A percentile compares a stretch with the other conserved stretches of the same genome.
phyloP scores from a whole-genome alignment of 108 stramenopile genomes.

The Stephanodiscus triporus region DNA sequence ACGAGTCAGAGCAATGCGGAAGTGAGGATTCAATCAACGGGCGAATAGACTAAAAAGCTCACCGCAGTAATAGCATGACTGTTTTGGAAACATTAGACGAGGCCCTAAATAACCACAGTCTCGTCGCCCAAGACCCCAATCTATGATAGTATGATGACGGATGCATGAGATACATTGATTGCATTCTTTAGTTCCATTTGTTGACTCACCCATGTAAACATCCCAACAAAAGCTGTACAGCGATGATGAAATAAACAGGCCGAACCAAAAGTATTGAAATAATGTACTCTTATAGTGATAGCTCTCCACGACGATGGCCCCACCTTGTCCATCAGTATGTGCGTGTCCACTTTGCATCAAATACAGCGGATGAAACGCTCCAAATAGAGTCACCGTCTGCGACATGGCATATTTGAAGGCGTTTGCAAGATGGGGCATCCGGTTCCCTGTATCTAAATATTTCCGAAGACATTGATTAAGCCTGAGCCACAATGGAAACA shows the following conservation, averaged over 20 bases:
- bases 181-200: no score
- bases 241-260: constrained; percentile 75
- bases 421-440: constrained; percentile 88
- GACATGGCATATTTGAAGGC: constrained; percentile 90
- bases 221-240: constrained; percentile 90
- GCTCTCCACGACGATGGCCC: constrained; percentile 1
- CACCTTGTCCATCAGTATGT: constrained; percentile 14
- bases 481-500: constrained; percentile 85
- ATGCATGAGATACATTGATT: no score
- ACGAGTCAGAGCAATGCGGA: no score
- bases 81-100: constrained; percentile 82
- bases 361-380: constrained; percentile 88
- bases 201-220: constrained; percentile 70
- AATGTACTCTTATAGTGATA: no score
- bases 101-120: constrained; percentile 76
- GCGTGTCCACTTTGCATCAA: constrained; percentile 42
- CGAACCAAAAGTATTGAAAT: constrained; percentile 76
- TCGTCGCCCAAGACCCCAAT: constrained; percentile 80
- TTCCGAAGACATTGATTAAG: constrained; percentile 93
- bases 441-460: constrained; percentile 80
- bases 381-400: constrained; percentile 87
- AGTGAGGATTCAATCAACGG: no score
- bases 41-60: no score
- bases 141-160: no score
- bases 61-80: constrained; percentile 66